Evolutionary conservation across 306 rosid genomes (phyloP), one percentile per base, ranked within the genome.

Genomic region (Cercis canadensis): DNA sequence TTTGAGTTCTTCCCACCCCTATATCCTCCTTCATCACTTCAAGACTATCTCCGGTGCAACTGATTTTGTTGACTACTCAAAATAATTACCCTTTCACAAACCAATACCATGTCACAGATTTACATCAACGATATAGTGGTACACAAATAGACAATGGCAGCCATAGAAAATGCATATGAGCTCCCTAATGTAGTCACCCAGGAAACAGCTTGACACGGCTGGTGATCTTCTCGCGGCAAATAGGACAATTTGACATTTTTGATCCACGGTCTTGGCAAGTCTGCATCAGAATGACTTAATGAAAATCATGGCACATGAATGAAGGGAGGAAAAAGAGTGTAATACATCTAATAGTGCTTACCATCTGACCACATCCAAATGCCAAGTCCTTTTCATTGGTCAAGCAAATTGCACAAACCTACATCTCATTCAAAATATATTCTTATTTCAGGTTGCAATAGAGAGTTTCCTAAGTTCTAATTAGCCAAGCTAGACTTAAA

Each of bases 361-460:
- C 81, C 78, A 75, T 75, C 61, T 80, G 81, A 21, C 84, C 84
- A 70, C 84, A 80, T 16, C 70, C 81, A 53, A 80, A 80, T 14
- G 81, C 66, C 78, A 70, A n/a, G 71, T 69, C 77, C 75, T 60
- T 75, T 57, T 70, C 81, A 70, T 52, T 75, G 46, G 41, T 52
- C 19, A 70, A 44, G 57, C 84, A 80, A 65, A 80, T 69, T 44
- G 57, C 17, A 37, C 81, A 80, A 43, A n/a, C 65, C 84, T 75
- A 11, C 56, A 75, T 55, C 21, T 32, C 45, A 65, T 60, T 34
- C 11, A 24, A 15, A 15, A 65, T 32, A 4, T 15, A 39, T 40
- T 49, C 46, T 75, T 21, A 74, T 21, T 33, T 47, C 39, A 16
- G 3, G 41, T n/a, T n/a, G 3, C 29, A 24, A 24, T 3, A 1